Evolutionary conservation across 176 grass and related monocot genomes (phyloP).

Genomic region (Rhynchospora tenuis): DNA sequence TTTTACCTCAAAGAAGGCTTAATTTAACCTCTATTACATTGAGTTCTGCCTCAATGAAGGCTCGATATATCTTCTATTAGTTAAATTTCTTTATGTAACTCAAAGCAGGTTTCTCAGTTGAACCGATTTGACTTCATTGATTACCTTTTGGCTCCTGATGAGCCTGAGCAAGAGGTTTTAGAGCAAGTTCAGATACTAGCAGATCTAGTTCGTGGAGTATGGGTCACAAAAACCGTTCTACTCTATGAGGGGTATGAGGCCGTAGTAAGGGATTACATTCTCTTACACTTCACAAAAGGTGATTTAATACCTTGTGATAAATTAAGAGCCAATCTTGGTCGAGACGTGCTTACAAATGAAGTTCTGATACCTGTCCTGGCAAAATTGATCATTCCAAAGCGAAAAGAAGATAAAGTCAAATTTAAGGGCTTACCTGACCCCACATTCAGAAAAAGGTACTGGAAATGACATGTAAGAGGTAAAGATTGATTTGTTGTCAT

Average conservation of each 20-base stretch:
- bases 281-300: slow-evolving; percentile 30
- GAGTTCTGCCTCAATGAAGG: background rate
- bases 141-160: slow-evolving; percentile 30
- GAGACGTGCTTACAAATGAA: background rate
- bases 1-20: too few species aligned
- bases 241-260: slow-evolving; percentile 15
- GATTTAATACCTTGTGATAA: slow-evolving; percentile 7
- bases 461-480: background rate
- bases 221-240: slow-evolving; percentile 40
- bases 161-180: slow-evolving; percentile 28
- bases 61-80: background rate
- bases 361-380: background rate
- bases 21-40: too few species aligned
- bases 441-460: slow-evolving; percentile 29
- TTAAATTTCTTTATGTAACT: background rate
- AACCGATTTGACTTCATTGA: slow-evolving; percentile 34
- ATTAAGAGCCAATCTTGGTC: background rate
- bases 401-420: slow-evolving; percentile 23
- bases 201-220: slow-evolving; percentile 34
- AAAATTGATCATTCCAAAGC: background rate
- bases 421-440: slow-evolving; percentile 26
- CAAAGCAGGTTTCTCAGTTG: slow-evolving; percentile 27
- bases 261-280: slow-evolving; percentile 31
- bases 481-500: background rate
- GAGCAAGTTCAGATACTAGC: slow-evolving; percentile 25